phyloP scores from a whole-genome alignment of 2,329 filamentous ascomycete species.

The Raffaelea arxii region DNA sequence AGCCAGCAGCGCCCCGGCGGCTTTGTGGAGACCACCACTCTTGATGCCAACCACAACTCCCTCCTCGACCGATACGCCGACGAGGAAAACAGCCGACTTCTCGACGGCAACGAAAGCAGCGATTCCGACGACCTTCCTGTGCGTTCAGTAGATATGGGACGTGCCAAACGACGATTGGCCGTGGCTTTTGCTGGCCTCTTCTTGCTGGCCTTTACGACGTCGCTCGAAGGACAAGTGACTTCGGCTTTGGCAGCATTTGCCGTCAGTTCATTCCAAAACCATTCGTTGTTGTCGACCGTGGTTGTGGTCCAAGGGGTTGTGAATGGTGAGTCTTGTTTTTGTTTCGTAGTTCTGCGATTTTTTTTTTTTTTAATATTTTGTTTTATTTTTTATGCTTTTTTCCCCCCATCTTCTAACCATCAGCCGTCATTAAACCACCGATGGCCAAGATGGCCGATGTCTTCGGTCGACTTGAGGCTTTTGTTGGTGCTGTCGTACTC shows the following conservation, averaged over 20 bases:
- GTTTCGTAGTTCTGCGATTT: background rate
- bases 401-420: background rate
- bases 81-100: background rate
- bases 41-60: background rate
- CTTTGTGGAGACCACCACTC: background rate
- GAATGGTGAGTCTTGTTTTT: constrained; percentile 32
- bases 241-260: constrained; percentile 51
- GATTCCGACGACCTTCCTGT: background rate
- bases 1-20: background rate
- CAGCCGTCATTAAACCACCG: constrained; percentile 48
- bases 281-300: constrained; percentile 56
- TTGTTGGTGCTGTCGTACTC: constrained; percentile 41
- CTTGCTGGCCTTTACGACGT: constrained; percentile 55
- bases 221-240: constrained; percentile 56
- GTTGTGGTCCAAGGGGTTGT: constrained; percentile 55
- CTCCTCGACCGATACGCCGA: background rate
- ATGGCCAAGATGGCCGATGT: constrained; percentile 54
- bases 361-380: background rate
- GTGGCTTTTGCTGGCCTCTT: constrained; percentile 26
- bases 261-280: constrained; percentile 51
- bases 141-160: background rate
- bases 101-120: background rate
- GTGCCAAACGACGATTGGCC: constrained; percentile 8
- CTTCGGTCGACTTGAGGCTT: constrained; percentile 52
- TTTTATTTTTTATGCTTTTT: background rate